These are phyloP conservation scores for Trichophyton benhamiae DNA, from an alignment of 2,329 filamentous ascomycete species.

Conservation along the genomic window DNA sequence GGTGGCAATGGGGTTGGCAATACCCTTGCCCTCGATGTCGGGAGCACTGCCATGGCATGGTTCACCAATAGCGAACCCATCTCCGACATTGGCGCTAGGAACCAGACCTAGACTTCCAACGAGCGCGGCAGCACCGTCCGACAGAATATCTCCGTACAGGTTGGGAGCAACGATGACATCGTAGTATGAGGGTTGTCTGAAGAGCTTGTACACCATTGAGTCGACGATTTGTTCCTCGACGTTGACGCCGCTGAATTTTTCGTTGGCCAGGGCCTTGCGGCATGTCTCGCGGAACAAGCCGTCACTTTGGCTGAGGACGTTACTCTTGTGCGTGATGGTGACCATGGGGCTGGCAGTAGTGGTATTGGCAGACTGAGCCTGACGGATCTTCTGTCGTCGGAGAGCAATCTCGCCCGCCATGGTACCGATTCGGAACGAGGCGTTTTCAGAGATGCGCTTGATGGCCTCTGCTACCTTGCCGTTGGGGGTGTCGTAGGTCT, in stretches of 20 bases:
- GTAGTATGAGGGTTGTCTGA: constrained; percentile 88
- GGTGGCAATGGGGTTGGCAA: constrained; percentile 94
- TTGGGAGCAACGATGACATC: constrained; percentile 97
- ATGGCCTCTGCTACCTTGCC: constrained; percentile 91
- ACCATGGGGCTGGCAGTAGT: constrained; percentile 48
- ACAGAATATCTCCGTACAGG: constrained; percentile 93
- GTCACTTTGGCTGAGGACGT: constrained; percentile 92
- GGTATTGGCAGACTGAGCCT: constrained; percentile 35
- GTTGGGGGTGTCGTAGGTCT: constrained; percentile 57
- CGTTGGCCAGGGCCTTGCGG: constrained; percentile 55
- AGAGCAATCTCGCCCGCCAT: constrained; percentile 94
- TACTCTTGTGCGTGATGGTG: constrained; percentile 97
- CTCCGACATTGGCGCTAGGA: constrained; percentile 87
- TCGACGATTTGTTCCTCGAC: constrained; percentile 98
- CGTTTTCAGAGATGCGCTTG: constrained; percentile 86
- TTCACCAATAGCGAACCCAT: constrained; percentile 90
- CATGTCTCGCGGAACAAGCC: constrained; percentile 81
- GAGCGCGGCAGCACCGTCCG: constrained; percentile 85
- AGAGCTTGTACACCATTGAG: constrained; percentile 99
- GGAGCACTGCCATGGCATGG: constrained; percentile 94
- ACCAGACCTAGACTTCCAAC: constrained; percentile 88
- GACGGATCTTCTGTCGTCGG: constrained; percentile 68
- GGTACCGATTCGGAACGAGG: constrained; percentile 71
- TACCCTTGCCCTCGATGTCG: constrained; percentile 83
- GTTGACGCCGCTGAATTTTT: constrained; percentile 49